Evolutionary conservation across 768 basidiomycete genomes (phyloP).

Genomic region (Phanerochaete carnosa): DNA sequence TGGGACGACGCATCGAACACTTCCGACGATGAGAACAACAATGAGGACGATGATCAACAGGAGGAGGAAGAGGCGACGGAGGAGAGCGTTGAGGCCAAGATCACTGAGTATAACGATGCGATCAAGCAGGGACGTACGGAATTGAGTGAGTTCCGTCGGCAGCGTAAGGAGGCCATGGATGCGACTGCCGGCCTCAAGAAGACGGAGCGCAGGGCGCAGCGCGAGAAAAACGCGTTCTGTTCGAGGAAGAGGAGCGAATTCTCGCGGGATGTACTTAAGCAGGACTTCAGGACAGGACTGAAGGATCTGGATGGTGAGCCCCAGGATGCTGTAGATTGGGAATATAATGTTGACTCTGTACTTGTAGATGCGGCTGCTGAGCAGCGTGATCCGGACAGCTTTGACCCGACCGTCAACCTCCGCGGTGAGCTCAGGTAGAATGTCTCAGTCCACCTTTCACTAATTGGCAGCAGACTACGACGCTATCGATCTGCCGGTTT

Average conservation of each 20-base stretch:
- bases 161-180: slow-evolving; percentile 40
- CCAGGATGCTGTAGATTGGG: background rate
- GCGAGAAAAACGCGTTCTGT: slow-evolving; percentile 61
- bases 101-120: slow-evolving; percentile 36
- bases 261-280: slow-evolving; percentile 53
- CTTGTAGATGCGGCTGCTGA: slow-evolving; percentile 51
- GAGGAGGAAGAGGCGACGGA: slow-evolving; percentile 41
- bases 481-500: slow-evolving; percentile 58
- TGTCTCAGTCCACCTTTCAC: background rate
- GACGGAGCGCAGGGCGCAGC: slow-evolving; percentile 26
- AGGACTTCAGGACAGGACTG: slow-evolving; percentile 56
- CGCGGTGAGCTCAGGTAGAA: slow-evolving; percentile 35
- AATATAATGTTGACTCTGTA: background rate
- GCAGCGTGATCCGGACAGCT: slow-evolving; percentile 52
- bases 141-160: slow-evolving; percentile 35
- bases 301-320: slow-evolving; percentile 55
- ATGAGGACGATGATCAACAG: slow-evolving; percentile 27
- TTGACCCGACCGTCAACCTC: slow-evolving; percentile 47
- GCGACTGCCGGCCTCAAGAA: slow-evolving; percentile 37
- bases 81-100: slow-evolving; percentile 43
- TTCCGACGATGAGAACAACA: slow-evolving; percentile 12
- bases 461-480: slow-evolving; percentile 45
- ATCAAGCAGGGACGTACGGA: slow-evolving; percentile 39
- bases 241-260: slow-evolving; percentile 58
- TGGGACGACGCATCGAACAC: slow-evolving; percentile 22